Evolutionary conservation across 345 rosid genomes (phyloP).

Genomic region (Psidium friedrichsthalianum): DNA sequence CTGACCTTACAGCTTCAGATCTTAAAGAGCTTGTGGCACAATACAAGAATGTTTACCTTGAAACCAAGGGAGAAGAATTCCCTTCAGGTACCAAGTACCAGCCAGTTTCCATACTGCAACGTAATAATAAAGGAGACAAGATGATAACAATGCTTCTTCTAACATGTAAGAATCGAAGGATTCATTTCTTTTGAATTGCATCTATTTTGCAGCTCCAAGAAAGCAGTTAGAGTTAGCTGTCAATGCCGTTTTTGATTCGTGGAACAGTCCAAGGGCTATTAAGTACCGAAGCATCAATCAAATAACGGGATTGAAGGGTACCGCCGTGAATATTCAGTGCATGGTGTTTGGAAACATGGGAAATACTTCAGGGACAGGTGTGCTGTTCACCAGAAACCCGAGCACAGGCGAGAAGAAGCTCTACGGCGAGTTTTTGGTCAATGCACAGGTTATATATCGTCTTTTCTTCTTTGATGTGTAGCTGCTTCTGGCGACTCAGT

Average conservation of each 20-base stretch:
- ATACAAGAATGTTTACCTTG: slow-evolving; percentile 67
- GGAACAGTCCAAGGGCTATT: slow-evolving; percentile 83
- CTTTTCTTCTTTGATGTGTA: background rate
- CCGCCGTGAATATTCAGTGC: slow-evolving; percentile 88
- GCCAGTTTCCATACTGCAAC: background rate
- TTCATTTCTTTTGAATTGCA: background rate
- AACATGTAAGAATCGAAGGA: background rate
- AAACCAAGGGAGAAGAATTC: slow-evolving; percentile 56
- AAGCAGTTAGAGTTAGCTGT: slow-evolving; percentile 58
- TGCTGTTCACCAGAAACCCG: slow-evolving; percentile 89
- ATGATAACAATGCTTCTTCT: background rate
- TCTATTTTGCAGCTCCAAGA: slow-evolving; percentile 43
- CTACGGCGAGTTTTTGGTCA: slow-evolving; percentile 84
- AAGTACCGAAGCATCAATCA: slow-evolving; percentile 88
- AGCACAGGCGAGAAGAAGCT: slow-evolving; percentile 91
- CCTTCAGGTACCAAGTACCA: slow-evolving; percentile 55
- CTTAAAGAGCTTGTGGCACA: slow-evolving; percentile 79
- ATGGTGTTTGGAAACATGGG: slow-evolving; percentile 99
- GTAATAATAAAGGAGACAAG: background rate
- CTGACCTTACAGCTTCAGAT: slow-evolving; percentile 55
- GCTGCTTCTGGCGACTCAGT: background rate
- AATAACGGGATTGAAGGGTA: slow-evolving; percentile 80
- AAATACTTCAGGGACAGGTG: slow-evolving; percentile 88
- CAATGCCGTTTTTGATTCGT: slow-evolving; percentile 82
- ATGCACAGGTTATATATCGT: slow-evolving; percentile 57